Percentiles rank a stretch among this genome's conserved stretches.
Conservation (phyloP, 2,329 filamentous ascomycete species). For the Aspergillus sclerotialis region DNA sequence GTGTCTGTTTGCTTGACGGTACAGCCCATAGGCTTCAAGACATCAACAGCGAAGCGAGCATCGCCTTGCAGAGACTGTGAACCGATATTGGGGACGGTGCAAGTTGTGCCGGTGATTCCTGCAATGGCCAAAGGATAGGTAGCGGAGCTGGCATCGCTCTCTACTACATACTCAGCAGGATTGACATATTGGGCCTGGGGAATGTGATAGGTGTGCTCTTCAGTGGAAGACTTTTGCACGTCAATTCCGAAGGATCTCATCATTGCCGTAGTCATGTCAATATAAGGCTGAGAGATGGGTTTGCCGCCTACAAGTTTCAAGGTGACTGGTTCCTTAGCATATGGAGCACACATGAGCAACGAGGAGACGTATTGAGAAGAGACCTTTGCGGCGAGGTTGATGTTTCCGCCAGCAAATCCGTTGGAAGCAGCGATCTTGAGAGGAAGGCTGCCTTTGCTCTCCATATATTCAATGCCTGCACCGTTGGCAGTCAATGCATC, state of each 20-base stretch:
- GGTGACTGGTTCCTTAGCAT: conserved; percentile 89
- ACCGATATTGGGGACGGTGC: conserved; percentile 94
- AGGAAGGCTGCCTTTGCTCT: conserved; percentile 75
- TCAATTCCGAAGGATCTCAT: conserved; percentile 86
- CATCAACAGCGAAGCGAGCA: conserved; percentile 85
- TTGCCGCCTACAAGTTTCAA: conserved; percentile 89
- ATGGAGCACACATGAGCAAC: conserved; percentile 91
- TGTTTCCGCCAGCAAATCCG: conserved; percentile 77
- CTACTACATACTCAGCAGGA: conserved; percentile 78
- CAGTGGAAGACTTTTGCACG: conserved; percentile 67
- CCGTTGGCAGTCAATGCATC: conserved; percentile 84
- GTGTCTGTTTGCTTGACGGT: conserved; percentile 73
- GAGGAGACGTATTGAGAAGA: conserved; percentile 99
- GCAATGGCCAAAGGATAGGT: conserved; percentile 93
- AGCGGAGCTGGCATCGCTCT: conserved; percentile 95
- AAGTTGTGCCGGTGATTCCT: conserved; percentile 90
- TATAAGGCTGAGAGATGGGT: conserved; percentile 93
- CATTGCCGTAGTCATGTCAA: conserved; percentile 98
- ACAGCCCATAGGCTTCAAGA: conserved; percentile 90
- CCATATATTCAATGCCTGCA: conserved; percentile 78
- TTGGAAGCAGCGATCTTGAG: conserved; percentile 73
- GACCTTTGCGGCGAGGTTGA: conserved; percentile 87
- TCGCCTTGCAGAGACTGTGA: conserved; percentile 89
- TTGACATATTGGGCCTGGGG: conserved; percentile 78
- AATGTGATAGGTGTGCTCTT: conserved; percentile 89